Evolutionary conservation across 169 alveolate species (phyloP).

Genomic region (Plasmodium vinckei): DNA sequence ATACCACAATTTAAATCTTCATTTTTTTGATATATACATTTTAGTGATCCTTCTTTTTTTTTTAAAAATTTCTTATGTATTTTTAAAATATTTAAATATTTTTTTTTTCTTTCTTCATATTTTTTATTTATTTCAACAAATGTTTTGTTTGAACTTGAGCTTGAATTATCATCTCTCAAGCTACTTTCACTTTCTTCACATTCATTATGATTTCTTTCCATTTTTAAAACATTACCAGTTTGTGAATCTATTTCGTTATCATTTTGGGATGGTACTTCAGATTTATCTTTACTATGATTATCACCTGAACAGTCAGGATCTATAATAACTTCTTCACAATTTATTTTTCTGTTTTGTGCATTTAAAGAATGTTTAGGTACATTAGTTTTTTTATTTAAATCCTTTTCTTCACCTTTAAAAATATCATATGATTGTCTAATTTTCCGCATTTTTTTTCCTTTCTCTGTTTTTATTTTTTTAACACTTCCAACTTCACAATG

Average conservation of each 20-base stretch:
- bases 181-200: background rate
- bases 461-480: background rate
- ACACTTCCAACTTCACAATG: background rate
- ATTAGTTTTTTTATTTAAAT: background rate
- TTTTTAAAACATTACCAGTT: background rate
- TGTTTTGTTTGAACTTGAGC: too few species aligned
- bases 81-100: slow-evolving; percentile 11
- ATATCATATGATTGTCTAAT: background rate
- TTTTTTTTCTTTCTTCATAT: background rate
- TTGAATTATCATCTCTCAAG: background rate
- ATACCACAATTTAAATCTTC: background rate
- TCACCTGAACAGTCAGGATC: background rate
- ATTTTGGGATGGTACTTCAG: background rate
- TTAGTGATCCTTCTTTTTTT: slow-evolving; percentile 30
- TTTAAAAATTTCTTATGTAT: slow-evolving; percentile 50
- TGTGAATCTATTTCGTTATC: background rate
- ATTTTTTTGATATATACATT: slow-evolving; percentile 10
- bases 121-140: too few species aligned
- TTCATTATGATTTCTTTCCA: background rate
- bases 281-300: background rate
- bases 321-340: background rate
- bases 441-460: too few species aligned
- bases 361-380: background rate
- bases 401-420: background rate
- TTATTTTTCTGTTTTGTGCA: background rate